A percentile compares a stretch with the other conserved stretches of the same genome.
phyloP scores from a whole-genome alignment of 768 basidiomycete species.

The Leucosporidium scottii region DNA sequence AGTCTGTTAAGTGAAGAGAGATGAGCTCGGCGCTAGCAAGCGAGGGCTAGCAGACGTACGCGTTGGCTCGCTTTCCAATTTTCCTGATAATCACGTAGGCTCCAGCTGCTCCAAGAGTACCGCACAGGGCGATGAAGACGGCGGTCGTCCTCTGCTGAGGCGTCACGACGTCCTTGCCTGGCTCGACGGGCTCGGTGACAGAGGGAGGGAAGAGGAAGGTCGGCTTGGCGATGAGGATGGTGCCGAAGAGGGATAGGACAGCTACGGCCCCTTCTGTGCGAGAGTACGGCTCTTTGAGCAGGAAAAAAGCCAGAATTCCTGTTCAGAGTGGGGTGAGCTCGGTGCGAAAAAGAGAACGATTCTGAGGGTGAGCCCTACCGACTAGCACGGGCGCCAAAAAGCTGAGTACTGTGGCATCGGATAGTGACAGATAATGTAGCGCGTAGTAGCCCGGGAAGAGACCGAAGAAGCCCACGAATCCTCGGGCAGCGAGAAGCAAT shows the following conservation, averaged over 20 bases:
- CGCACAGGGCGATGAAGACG: conserved; percentile 53
- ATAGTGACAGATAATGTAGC: conserved; percentile 65
- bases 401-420: conserved; percentile 68
- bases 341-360: background rate
- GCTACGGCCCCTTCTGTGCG: conserved; percentile 30
- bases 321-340: conserved; percentile 48
- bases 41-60: conserved; percentile 34
- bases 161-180: background rate
- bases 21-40: background rate
- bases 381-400: conserved; percentile 64
- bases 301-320: conserved; percentile 45
- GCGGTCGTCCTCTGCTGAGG: conserved; percentile 15
- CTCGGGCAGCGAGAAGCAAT: conserved; percentile 53
- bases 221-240: conserved; percentile 74
- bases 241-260: conserved; percentile 66
- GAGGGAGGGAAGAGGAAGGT: conserved; percentile 53
- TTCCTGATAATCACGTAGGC: conserved; percentile 58
- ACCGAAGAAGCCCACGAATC: conserved; percentile 68
- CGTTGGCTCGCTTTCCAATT: conserved; percentile 68
- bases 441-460: conserved; percentile 52
- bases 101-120: conserved; percentile 59
- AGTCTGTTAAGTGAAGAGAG: conserved; percentile 37
- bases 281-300: conserved; percentile 36
- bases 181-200: background rate
- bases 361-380: conserved; percentile 2